Evolutionary conservation across 768 basidiomycete species (phyloP).

Genomic region (Russula compacta): DNA sequence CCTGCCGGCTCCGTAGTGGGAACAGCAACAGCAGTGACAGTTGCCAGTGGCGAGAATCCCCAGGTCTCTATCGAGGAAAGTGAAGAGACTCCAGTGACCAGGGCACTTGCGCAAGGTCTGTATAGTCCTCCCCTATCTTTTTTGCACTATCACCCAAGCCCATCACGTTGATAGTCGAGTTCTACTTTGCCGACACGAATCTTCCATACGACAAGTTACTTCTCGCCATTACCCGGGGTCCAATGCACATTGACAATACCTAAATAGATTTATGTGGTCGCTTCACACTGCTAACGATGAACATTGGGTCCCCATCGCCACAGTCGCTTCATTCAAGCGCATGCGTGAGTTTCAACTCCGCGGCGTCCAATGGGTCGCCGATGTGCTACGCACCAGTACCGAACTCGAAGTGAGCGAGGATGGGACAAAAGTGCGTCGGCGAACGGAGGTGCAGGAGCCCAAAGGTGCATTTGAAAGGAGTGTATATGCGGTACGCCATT

Average conservation of each 20-base stretch:
- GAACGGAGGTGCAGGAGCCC: constrained; percentile 66
- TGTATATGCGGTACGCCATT: constrained; percentile 73
- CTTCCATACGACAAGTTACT: constrained; percentile 79
- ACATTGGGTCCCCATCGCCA: constrained; percentile 86
- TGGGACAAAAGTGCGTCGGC: constrained; percentile 64
- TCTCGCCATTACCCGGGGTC: neutral
- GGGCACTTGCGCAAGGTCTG: constrained; percentile 50
- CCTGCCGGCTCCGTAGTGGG: neutral
- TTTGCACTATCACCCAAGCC: neutral
- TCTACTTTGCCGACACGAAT: constrained; percentile 96
- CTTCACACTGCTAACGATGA: constrained; percentile 70
- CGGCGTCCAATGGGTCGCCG: constrained; percentile 61
- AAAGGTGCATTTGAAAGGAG: constrained; percentile 75
- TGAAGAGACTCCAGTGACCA: constrained; percentile 34
- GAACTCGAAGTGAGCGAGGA: constrained; percentile 68
- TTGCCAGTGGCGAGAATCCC: neutral
- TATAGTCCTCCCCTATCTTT: neutral
- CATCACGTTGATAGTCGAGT: constrained; percentile 55
- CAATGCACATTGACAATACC: neutral
- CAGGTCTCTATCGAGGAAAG: neutral
- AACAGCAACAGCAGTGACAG: neutral
- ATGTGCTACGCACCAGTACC: constrained; percentile 47
- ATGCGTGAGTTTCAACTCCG: constrained; percentile 65
- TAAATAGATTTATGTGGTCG: constrained; percentile 85
- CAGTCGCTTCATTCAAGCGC: constrained; percentile 88